Evolutionary conservation across 139 green algal genomes (phyloP), one percentile per base, ranked within the genome.

Genomic region (Penium margaritaceum): DNA sequence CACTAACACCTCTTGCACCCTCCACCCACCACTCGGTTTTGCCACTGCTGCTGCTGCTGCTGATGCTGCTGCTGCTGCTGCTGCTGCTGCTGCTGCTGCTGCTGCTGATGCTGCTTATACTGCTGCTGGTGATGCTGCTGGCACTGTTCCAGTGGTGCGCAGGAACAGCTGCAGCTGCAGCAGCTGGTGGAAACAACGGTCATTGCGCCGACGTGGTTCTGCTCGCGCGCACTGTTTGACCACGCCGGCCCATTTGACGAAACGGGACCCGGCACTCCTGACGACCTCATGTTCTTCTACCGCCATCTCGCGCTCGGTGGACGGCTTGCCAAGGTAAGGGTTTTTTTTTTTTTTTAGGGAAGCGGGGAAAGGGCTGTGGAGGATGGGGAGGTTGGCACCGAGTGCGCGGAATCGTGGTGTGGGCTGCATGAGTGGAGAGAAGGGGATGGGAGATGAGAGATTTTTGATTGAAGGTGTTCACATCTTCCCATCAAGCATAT

Each of bases 261-360:
- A 30, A 38, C 17, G 1, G 57, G 57, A 17, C 57, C 57, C 0
- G 57, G 57, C 57, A 65, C 57, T 1, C 57, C 57, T 7, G 57
- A 65, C 7, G 57, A 65, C 7, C 57, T 65, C 57, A 65, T 65
- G 30, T 65, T 65, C 32, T 65, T 65, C 57, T 30, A 65, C 57
- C 29, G 36, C 24, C 57, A 65, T 27, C 30, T 65, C 5, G 30
- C 6, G 4, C 27, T 12, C n/a, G 57, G 57, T 1, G 57, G 57
- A n/a, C 36, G 32, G 29, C 57, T 65, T 1, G 57, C 17, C 21
- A 65, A 65, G 57, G 57, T 65, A 27, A 65, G 57, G 30, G 1
- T 12, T n/a, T n/a, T n/a, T n/a, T n/a, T n/a, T n/a, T n/a, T n/a
- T n/a, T n/a, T n/a, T n/a, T n/a, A n/a, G n/a, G n/a, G n/a, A 51